Percentiles rank a stretch among this genome's conserved stretches.
Conservation (phyloP, 495 filamentous ascomycete species). For the Penicillium silybi region DNA sequence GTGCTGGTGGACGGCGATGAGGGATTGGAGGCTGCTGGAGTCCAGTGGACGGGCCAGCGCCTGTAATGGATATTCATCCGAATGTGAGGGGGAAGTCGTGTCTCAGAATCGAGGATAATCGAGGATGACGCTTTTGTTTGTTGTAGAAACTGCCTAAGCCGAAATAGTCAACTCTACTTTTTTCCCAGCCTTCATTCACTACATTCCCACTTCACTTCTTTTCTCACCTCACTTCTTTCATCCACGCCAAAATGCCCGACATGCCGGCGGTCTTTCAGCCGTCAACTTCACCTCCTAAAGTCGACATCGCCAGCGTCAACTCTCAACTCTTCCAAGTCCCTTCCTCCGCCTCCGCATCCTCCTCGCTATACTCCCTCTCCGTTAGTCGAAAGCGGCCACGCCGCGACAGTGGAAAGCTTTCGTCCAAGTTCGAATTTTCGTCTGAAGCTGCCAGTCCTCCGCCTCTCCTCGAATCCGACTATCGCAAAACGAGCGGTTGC, state of each 20-base stretch:
- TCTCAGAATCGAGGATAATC: not conserved
- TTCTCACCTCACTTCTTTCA: slow-evolving; percentile 2
- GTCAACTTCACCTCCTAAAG: slow-evolving; percentile 45
- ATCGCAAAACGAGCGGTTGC: slow-evolving; percentile 59
- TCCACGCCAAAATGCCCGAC: slow-evolving; percentile 21
- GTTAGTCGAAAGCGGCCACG: slow-evolving; percentile 44
- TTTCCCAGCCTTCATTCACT: not conserved
- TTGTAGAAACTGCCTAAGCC: not conserved
- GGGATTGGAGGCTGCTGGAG: slow-evolving; percentile 58
- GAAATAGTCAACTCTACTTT: not conserved
- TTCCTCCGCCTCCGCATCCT: slow-evolving; percentile 57
- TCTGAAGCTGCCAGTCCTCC: slow-evolving; percentile 31
- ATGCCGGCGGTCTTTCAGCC: slow-evolving; percentile 53
- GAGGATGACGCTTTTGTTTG: not conserved
- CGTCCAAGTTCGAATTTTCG: slow-evolving; percentile 24
- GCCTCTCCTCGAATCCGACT: slow-evolving; percentile 52
- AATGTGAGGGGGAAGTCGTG: not conserved
- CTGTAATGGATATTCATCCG: slow-evolving; percentile 19
- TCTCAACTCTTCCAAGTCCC: slow-evolving; percentile 69
- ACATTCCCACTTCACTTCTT: slow-evolving; percentile 2
- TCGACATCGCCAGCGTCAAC: slow-evolving; percentile 51
- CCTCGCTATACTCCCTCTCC: slow-evolving; percentile 58
- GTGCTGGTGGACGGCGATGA: slow-evolving; percentile 85
- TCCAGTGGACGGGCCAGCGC: slow-evolving; percentile 42
- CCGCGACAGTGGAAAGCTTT: slow-evolving; percentile 26